Base-by-base conservation (phyloP, 176 grass and related monocot genomes). In the Carex cristatella region DNA sequence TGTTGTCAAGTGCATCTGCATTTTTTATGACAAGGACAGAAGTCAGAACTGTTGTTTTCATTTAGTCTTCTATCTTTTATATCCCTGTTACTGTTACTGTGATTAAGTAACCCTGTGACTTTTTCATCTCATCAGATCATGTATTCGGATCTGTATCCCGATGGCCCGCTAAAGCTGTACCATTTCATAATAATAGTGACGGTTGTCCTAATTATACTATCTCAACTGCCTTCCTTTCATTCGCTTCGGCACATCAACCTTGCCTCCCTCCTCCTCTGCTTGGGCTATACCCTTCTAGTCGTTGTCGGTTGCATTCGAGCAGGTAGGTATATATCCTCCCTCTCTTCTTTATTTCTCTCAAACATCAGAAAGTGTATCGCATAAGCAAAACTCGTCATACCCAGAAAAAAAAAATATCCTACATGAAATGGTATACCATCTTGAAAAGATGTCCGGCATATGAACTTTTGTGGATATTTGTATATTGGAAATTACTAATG, bases 201-300 rank as follows among this genome's bases (percentile, higher is more conserved):
- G 7, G 87, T 93, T 58, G 89, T 86, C 74, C 87, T 98, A 62
- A 92, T 89, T 37, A 84, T 98, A 57, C 93, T 98, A 27, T 94
- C 95, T 16, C 95, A 98, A 81, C 48, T 98, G 72, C 95, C 95
- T 8, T 98, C 95, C 9, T 98, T 98, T 79, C 93, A 98, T 78
- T 98, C 95, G 2, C 80, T 98, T 32, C 93, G 95, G 61, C 85
- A 98, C 83, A 94, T 98, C 88, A 98, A 98, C 86, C 89, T 98
- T 19, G 89, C 58, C n/a, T 98, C 95, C 0, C 85, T 98, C 27
- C 27, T 98, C 42, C 86, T 98, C 60, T 89, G 91, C 88, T 77
- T 95, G 86, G 89, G 88, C 10, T 98, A 98, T 87, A 92, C 89
- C 35, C 81, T 87, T 61, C 93, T 98, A 55, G 89, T 98, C 0